phyloP scores from a whole-genome alignment of 441 rosid species.

The Adansonia grandidieri region DNA sequence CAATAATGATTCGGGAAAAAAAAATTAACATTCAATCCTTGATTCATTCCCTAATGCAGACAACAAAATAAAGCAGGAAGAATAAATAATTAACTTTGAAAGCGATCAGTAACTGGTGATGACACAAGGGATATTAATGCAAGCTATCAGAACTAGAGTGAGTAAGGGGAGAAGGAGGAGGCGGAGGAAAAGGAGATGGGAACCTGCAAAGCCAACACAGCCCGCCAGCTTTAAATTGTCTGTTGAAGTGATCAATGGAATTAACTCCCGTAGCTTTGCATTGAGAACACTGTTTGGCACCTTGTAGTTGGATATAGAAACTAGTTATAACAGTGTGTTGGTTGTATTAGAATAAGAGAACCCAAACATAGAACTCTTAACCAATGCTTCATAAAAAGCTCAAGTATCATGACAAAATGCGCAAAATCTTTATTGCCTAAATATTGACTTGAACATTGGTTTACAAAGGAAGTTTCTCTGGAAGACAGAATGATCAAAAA shows the following conservation, averaged over 20 bases:
- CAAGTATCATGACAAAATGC: background rate
- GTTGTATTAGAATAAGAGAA: background rate
- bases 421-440: background rate
- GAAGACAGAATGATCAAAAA: background rate
- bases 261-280: constrained; percentile 89
- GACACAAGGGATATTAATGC: background rate
- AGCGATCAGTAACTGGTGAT: background rate
- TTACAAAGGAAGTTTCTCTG: background rate
- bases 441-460: background rate
- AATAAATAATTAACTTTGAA: background rate
- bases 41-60: background rate
- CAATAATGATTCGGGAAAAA: background rate
- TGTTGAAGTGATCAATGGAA: constrained; percentile 81
- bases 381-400: background rate
- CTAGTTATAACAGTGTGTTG: background rate
- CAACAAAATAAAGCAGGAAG: background rate
- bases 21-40: background rate
- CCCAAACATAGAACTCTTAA: background rate
- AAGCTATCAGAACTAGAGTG: background rate
- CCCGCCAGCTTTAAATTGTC: constrained; percentile 86
- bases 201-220: constrained; percentile 98
- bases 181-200: background rate
- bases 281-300: constrained; percentile 62
- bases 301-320: constrained; percentile 38
- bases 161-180: constrained; percentile 1